Conservation (phyloP, 768 basidiomycete genomes). For the Suillus spraguei region DNA sequence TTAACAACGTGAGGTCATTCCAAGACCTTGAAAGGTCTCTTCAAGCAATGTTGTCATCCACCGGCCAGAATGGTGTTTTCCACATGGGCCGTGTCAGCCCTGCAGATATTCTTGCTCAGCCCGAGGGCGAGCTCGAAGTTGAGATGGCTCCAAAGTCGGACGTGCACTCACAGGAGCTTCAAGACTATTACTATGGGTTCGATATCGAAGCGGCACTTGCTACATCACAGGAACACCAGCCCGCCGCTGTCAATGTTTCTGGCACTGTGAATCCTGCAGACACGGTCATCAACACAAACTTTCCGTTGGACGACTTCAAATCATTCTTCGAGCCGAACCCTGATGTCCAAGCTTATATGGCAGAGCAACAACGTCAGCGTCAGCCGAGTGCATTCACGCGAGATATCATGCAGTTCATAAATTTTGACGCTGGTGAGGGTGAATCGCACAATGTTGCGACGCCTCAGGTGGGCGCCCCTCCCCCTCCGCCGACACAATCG, state of each 20-base stretch:
- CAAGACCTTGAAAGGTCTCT: conserved; percentile 19
- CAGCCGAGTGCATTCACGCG: conserved; percentile 25
- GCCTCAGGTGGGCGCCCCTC: conserved; percentile 25
- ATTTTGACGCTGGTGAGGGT: conserved; percentile 33
- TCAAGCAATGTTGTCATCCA: conserved; percentile 33
- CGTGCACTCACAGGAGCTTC: conserved; percentile 12
- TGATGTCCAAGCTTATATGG: conserved; percentile 17
- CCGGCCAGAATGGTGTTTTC: conserved; percentile 39
- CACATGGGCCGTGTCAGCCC: conserved; percentile 36
- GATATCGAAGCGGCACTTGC: conserved; percentile 17
- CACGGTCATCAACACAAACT: conserved; percentile 14
- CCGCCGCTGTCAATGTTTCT: not conserved
- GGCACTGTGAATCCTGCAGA: conserved; percentile 7
- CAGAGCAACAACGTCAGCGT: conserved; percentile 17
- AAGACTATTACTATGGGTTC: conserved; percentile 25
- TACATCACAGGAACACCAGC: not conserved
- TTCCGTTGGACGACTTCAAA: conserved; percentile 15
- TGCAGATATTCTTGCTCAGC: conserved; percentile 32
- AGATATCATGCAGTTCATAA: conserved; percentile 41
- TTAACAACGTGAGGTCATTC: conserved; percentile 7
- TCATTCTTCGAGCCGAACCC: conserved; percentile 24
- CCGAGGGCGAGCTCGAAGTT: conserved; percentile 41
- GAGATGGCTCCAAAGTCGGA: conserved; percentile 18
- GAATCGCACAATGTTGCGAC: conserved; percentile 14
- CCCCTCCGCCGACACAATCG: conserved; percentile 14